These are phyloP conservation scores for Ogataea pignaliae DNA, from an alignment of 805 yeast genomes.

Conservation along the genomic window DNA sequence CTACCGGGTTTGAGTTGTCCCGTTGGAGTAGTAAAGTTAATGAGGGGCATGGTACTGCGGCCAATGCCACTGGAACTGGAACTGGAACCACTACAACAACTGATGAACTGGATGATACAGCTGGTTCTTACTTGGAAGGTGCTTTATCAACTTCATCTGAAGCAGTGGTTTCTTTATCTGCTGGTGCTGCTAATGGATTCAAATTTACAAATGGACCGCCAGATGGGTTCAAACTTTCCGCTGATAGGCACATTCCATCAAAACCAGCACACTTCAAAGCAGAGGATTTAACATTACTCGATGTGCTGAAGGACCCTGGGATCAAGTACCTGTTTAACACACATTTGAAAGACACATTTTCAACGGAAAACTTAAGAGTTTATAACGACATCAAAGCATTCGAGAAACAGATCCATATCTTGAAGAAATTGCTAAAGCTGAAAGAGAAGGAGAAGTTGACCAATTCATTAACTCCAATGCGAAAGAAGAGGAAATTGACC, in stretches of 20 bases:
- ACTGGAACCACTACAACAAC: not conserved
- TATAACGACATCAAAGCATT: constrained; percentile 56
- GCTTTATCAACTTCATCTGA: not conserved
- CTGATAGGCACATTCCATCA: too few species aligned
- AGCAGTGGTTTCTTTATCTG: not conserved
- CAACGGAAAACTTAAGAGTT: constrained; percentile 75
- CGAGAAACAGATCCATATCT: constrained; percentile 38
- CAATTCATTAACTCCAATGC: constrained; percentile 9
- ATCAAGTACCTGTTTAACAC: constrained; percentile 59
- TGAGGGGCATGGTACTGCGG: too few species aligned
- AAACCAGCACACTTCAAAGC: not conserved
- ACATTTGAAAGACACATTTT: constrained; percentile 60
- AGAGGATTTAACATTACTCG: constrained; percentile 25
- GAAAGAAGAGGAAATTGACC: constrained; percentile 25
- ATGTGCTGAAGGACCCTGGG: constrained; percentile 69
- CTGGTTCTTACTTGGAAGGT: not conserved
- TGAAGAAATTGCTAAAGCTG: constrained; percentile 37
- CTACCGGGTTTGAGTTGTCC: constrained; percentile 16
- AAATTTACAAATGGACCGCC: too few species aligned
- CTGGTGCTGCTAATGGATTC: not conserved
- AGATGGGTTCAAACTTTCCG: too few species aligned
- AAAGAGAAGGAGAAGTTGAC: constrained; percentile 22
- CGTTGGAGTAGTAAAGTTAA: constrained; percentile 18
- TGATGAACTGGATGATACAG: not conserved
- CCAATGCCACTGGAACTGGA: too few species aligned